Conservation (phyloP, 2,329 filamentous ascomycete species). For the Calonectria henricotiae region DNA sequence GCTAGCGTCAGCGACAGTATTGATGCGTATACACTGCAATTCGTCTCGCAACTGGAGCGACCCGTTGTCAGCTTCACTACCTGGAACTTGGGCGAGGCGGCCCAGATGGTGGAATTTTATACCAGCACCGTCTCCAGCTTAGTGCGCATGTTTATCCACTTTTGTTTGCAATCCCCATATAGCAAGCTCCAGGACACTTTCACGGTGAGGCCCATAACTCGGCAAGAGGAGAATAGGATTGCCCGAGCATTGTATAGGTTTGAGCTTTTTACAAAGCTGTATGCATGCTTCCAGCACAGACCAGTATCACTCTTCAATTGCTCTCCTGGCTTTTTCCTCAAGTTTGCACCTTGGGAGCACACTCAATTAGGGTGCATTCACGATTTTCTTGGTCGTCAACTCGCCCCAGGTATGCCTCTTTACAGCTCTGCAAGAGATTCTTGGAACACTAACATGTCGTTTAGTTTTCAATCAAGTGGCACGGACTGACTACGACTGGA, state of each 20-base stretch:
- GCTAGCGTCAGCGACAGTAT: background rate
- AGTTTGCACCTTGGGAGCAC: conserved; percentile 10
- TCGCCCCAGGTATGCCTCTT: background rate
- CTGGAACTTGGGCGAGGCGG: background rate
- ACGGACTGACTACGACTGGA: background rate
- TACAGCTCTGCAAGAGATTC: background rate
- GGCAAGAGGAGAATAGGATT: background rate
- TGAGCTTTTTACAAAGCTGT: conserved; percentile 11
- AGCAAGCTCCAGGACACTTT: background rate
- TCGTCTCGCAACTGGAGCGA: background rate
- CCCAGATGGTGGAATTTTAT: background rate
- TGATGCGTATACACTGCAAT: background rate
- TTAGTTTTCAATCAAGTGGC: conserved; percentile 7
- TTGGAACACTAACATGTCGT: too few species aligned
- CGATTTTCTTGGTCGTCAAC: conserved; percentile 5
- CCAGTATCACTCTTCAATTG: background rate
- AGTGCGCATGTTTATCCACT: background rate
- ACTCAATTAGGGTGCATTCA: conserved; percentile 1
- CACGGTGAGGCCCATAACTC: background rate
- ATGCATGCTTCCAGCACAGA: background rate
- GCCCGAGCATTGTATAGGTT: background rate
- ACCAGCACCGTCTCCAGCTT: background rate
- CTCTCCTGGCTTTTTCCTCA: background rate
- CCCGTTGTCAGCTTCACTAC: background rate
- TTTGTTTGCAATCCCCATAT: background rate